These are phyloP conservation scores for Cryptococcus amylolentus DNA, from an alignment of 1,284 basidiomycete genomes.

Conservation along the genomic window DNA sequence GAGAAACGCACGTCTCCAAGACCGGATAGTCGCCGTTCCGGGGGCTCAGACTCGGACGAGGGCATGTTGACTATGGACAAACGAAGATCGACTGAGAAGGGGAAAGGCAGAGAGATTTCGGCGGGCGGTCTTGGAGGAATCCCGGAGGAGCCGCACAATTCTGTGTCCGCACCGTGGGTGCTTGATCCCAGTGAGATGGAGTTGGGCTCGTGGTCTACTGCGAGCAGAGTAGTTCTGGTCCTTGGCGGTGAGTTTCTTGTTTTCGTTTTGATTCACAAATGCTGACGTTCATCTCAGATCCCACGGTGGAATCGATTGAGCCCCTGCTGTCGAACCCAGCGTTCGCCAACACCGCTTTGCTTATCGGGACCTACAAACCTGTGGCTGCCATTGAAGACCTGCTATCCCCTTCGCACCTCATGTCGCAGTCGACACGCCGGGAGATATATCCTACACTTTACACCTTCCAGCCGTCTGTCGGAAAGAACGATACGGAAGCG, in stretches of 20 bases:
- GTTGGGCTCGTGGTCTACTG: conserved; percentile 26
- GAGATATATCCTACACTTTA: conserved; percentile 37
- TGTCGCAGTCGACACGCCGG: conserved; percentile 14
- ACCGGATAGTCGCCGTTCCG: not conserved
- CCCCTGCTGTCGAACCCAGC: conserved; percentile 34
- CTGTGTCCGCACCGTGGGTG: conserved; percentile 25
- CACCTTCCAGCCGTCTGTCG: conserved; percentile 19
- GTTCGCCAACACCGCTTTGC: conserved; percentile 33
- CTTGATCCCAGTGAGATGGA: conserved; percentile 26
- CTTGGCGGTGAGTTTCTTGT: conserved; percentile 29
- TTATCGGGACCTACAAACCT: conserved; percentile 28
- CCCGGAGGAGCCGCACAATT: not conserved
- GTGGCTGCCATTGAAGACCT: conserved; percentile 33
- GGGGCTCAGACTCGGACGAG: not conserved
- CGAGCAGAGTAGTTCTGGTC: conserved; percentile 29
- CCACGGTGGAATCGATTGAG: conserved; percentile 23
- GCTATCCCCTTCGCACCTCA: conserved; percentile 32
- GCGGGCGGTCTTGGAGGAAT: not conserved
- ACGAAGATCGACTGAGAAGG: not conserved
- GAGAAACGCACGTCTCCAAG: not conserved
- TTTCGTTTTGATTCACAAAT: not conserved
- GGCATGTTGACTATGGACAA: conserved; percentile 6
- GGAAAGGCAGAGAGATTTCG: conserved; percentile 5
- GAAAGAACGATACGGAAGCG: conserved; percentile 1
- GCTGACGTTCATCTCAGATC: conserved; percentile 15